Conservation (phyloP, 148 eudicot species). For the Rhododendron henanense region DNA sequence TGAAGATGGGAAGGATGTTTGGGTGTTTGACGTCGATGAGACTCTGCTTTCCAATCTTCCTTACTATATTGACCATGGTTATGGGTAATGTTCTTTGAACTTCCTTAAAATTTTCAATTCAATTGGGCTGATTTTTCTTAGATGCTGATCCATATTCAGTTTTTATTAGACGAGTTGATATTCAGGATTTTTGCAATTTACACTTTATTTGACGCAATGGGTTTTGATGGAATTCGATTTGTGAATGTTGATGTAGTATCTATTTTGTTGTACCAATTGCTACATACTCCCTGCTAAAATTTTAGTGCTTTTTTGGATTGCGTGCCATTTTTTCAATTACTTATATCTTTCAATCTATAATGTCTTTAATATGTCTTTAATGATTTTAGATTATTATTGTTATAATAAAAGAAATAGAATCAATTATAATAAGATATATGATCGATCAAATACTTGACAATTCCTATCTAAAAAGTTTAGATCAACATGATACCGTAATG, state of each 20-base stretch:
- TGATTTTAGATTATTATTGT: too few relatives aligned
- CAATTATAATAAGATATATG: too few relatives aligned
- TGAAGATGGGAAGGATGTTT: constrained; percentile 61
- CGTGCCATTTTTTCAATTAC: too few relatives aligned
- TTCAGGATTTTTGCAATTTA: not conserved
- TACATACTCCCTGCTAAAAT: too few relatives aligned
- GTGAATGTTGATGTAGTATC: not conserved
- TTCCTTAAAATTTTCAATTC: not conserved
- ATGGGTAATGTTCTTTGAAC: constrained; percentile 48
- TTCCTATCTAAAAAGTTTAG: too few relatives aligned
- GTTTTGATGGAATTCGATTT: not conserved
- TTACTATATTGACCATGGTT: constrained; percentile 73
- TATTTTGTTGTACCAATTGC: not conserved
- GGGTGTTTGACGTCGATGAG: constrained; percentile 96
- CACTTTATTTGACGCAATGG: not conserved
- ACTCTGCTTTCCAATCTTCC: constrained; percentile 92
- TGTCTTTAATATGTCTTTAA: too few relatives aligned
- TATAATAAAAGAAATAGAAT: too few relatives aligned
- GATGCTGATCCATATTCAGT: not conserved
- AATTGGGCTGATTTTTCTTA: not conserved
- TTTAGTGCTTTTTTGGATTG: too few relatives aligned
- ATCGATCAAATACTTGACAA: too few relatives aligned
- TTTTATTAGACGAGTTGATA: not conserved
- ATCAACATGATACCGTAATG: too few relatives aligned
- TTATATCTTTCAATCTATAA: too few relatives aligned